Evolutionary conservation across 2,329 filamentous ascomycete species (phyloP), one percentile per base, ranked within the genome.

Genomic region (Fusarium citri): DNA sequence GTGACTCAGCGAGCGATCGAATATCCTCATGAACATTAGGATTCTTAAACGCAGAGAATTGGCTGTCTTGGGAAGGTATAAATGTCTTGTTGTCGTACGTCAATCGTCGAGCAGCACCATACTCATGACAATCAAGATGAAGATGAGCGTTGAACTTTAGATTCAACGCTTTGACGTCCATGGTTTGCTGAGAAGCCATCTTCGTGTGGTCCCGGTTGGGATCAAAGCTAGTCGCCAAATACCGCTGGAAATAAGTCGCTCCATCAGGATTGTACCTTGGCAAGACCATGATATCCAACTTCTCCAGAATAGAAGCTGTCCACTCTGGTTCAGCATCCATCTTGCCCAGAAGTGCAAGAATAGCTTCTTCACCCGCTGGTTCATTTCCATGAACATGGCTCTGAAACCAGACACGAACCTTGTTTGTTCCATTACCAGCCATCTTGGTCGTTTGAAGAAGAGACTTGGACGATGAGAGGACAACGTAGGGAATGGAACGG

Each of bases 261-360:
- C 78, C 78, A 12, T 79, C 78, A 0, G 77, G 76, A 26, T 78
- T 79, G 28, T 79, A 79, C 0, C 78, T 71, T 1, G 78, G 78
- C 10, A 79, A 34, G 4, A 79, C 51, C 25, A 78, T 56, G 2
- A 79, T 66, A 5, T 79, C 78, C 16, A 77, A 64, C 9, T 77
- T 73, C 12, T 72, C 67, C 1, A 79, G 57, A 4, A 79, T 43
- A 3, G 65, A 69, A 1, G 62, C 57, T 0, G 78, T 71, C 78
- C 78, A 79, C 2, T 72, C 69, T 7, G 71, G 59, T 11, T 79
- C 72, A 18, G 68, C 69, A 11, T 78, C 73, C 37, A 79, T 71
- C 15, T 74, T 76, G 0, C 77, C 78, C 0, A 79, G 71, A 0
- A 79, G 66, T 0, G 78, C 76, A 2, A 78, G 68, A 0, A 77